Conservation (phyloP, 2,329 filamentous ascomycete genomes). For the Diaporthe destruens region DNA sequence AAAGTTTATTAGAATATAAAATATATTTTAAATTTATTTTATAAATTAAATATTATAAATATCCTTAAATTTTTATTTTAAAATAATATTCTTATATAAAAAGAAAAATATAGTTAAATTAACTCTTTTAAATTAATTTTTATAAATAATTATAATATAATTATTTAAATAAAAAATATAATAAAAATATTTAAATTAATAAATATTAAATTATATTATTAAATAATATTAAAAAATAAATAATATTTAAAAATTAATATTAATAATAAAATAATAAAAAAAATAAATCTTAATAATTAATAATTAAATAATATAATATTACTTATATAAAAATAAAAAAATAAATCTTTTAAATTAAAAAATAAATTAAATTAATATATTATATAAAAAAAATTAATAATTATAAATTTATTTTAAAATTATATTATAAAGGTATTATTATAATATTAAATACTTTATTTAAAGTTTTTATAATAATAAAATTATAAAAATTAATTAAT, state of each 20-base stretch:
- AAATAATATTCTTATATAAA: too few relatives aligned
- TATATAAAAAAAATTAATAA: neutral
- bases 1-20: too few relatives aligned
- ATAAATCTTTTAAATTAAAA: neutral
- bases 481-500: neutral
- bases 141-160: too few relatives aligned
- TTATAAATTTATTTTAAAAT: neutral
- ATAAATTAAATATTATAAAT: too few relatives aligned
- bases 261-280: neutral
- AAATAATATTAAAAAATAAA: too few relatives aligned
- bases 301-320: neutral
- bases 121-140: too few relatives aligned
- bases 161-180: too few relatives aligned
- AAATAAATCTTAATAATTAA: neutral
- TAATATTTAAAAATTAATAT: neutral
- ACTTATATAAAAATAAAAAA: neutral
- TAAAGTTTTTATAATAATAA: neutral
- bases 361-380: neutral
- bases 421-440: neutral
- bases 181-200: too few relatives aligned
- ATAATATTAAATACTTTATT: neutral
- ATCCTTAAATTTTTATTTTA: too few relatives aligned
- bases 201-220: too few relatives aligned
- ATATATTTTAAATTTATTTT: too few relatives aligned
- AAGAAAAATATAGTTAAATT: too few relatives aligned